Conservation (phyloP, 139 green algal species). For the Coelastrella sp. region DNA sequence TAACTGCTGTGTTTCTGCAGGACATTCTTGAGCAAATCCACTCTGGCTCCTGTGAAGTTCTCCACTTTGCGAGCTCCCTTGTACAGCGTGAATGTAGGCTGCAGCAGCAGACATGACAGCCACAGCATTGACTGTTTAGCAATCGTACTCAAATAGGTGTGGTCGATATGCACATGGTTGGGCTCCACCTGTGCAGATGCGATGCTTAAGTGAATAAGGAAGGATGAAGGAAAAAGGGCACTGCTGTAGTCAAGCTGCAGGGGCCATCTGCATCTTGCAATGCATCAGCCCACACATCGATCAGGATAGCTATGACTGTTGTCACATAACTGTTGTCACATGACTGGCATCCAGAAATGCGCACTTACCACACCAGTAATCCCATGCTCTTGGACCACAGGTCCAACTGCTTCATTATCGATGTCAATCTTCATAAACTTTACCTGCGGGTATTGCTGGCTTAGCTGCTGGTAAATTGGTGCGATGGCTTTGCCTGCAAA, state of each 20-base stretch:
- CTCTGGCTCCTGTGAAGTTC: slow-evolving; percentile 70
- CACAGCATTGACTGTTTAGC: not conserved
- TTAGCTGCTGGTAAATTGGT: slow-evolving; percentile 60
- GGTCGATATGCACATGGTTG: not conserved
- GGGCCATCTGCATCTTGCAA: not conserved
- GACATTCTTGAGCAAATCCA: slow-evolving; percentile 49
- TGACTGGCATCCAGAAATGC: not conserved
- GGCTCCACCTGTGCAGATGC: not conserved
- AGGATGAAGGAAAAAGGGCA: not conserved
- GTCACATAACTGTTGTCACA: not conserved
- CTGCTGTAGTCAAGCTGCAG: not conserved
- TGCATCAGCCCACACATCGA: not conserved
- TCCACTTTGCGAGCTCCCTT: slow-evolving; percentile 51
- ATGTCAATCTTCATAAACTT: slow-evolving; percentile 84
- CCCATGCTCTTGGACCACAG: slow-evolving; percentile 58
- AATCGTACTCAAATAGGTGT: not conserved
- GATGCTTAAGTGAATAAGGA: not conserved
- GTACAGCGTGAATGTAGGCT: slow-evolving; percentile 70
- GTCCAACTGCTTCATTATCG: slow-evolving; percentile 57
- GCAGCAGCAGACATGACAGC: slow-evolving; percentile 10
- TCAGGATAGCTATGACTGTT: not conserved
- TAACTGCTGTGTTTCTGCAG: slow-evolving; percentile 39
- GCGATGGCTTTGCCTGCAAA: slow-evolving; percentile 63
- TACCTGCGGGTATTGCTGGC: slow-evolving; percentile 53
- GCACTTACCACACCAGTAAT: slow-evolving; percentile 65